phyloP scores from a whole-genome alignment of 495 filamentous ascomycete species.

The Talaromyces trachyspermus region DNA sequence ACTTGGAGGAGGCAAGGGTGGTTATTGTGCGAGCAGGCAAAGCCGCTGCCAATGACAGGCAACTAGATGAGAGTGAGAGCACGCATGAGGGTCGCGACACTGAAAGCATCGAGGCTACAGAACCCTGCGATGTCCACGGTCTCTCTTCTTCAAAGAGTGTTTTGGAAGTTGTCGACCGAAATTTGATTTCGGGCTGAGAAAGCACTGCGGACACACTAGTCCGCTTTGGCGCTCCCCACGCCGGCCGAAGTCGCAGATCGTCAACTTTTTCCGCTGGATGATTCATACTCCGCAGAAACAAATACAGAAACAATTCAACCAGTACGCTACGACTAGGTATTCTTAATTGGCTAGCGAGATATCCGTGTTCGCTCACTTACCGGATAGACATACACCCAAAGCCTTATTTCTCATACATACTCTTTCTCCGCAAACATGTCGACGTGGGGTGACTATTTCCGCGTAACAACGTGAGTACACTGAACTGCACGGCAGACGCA shows the following conservation, averaged over 20 bases:
- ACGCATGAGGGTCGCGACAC: constrained; percentile 1
- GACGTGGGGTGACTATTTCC: constrained; percentile 81
- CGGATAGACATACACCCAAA: background rate
- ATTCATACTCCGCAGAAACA: too few relatives aligned
- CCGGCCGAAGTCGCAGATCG: constrained; percentile 2
- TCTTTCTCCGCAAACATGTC: constrained; percentile 59
- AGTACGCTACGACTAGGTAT: too few relatives aligned
- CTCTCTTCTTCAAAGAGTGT: too few relatives aligned
- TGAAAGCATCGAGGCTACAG: constrained; percentile 2
- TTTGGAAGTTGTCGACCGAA: too few relatives aligned
- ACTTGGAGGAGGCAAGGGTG: constrained; percentile 24
- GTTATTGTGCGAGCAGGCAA: constrained; percentile 24
- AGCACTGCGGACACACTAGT: too few relatives aligned
- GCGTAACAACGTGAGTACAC: constrained; percentile 70
- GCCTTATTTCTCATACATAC: too few relatives aligned
- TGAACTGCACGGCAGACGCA: background rate
- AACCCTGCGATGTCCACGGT: background rate
- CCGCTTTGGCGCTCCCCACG: background rate
- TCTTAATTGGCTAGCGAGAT: too few relatives aligned
- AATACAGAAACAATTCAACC: too few relatives aligned
- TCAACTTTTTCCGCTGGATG: background rate
- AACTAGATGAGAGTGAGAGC: background rate
- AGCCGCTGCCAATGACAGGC: background rate
- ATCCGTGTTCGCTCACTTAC: background rate
- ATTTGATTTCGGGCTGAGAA: too few relatives aligned